Evolutionary conservation across 2,329 filamentous ascomycete species (phyloP), one percentile per base, ranked within the genome.

Genomic region (Aspergillus fischeri): DNA sequence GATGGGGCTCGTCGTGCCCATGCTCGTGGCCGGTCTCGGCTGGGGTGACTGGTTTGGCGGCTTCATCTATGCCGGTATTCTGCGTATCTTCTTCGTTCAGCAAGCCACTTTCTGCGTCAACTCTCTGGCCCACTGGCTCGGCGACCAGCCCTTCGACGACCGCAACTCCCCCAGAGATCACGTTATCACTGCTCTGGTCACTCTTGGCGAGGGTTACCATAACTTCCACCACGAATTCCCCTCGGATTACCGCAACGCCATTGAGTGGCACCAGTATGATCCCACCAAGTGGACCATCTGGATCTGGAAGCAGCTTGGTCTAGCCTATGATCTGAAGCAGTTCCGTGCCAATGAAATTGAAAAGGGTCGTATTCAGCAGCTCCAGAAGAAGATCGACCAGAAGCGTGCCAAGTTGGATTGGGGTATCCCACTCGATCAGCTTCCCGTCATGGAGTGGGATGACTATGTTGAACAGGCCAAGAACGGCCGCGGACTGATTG

Each of bases 191-290:
- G 91, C 91, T 48, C 78, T 95, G 20, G 87, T 91, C 66, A 95
- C 91, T 47, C 87, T 95, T 24, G 91, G 91, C 51, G 91, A 92
- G 78, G 91, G 91, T 29, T 95, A 95, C 80, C 91, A 95, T 83
- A 95, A 95, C 83, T 95, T 95, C 83, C 91, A 95, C 79, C 91
- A 95, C 82, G 91, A 95, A 76, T 95, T 95, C 78, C 91, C 91
- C 54, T 93, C 90, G 10, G 91, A 95, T 76, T 95, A 94, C 85
- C 90, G 91, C 73, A 95, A 95, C 73, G 91, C 90, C 60, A 93
- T 94, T 66, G 82, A 91, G 77, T 95, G 91, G 90, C 88, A 86
- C 79, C 91, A 95, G 78, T 95, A 95, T 70, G 91, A 95, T 74
- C 91, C 91, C 49, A 95, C 91, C 74, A 95, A 95, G 81, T 94